Evolutionary conservation across 441 rosid genomes (phyloP).

Genomic region (Euphorbia schlechtendalii): DNA sequence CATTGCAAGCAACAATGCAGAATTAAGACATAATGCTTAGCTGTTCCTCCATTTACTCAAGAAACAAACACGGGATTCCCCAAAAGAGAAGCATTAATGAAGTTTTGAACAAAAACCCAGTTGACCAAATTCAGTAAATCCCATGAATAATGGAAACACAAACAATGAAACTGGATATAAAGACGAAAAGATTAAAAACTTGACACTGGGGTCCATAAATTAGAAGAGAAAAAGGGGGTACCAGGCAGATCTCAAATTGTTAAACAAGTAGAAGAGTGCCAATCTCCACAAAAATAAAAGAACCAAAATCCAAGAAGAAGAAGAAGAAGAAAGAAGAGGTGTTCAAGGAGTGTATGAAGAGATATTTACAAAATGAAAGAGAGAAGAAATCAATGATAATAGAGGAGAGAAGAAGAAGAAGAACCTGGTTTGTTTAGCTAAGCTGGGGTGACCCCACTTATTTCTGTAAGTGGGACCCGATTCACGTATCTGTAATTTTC

Average conservation of each 20-base stretch:
- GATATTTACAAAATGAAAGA: not conserved
- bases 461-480: no score
- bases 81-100: not conserved
- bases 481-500: no score
- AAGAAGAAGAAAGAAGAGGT: not conserved
- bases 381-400: conserved; percentile 5
- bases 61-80: not conserved
- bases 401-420: conserved; percentile 10
- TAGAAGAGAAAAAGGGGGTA: no score
- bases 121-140: not conserved
- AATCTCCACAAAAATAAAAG: not conserved
- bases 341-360: no score
- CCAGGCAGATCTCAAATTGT: no score
- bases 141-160: no score
- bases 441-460: no score
- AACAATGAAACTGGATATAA: no score
- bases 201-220: no score
- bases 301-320: not conserved
- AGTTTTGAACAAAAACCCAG: not conserved
- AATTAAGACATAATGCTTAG: conserved; percentile 9
- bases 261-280: no score
- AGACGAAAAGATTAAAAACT: no score
- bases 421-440: conserved; percentile 31
- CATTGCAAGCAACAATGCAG: conserved; percentile 11
- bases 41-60: not conserved